These are phyloP conservation scores for Jatropha multifida DNA, from an alignment of 441 rosid genomes.

Conservation along the genomic window DNA sequence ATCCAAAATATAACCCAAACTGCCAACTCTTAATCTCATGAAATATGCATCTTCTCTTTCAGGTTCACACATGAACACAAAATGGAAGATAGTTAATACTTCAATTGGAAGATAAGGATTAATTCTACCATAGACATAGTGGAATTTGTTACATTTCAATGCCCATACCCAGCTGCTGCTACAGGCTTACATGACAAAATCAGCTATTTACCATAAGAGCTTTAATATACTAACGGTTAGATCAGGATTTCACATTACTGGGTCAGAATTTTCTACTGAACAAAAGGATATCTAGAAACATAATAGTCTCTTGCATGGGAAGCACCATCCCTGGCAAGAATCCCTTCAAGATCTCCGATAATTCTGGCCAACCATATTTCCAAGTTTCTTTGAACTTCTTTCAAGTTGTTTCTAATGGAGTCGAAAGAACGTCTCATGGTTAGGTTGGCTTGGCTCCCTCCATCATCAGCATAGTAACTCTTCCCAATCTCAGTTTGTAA, in stretches of 20 bases:
- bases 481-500: conserved; percentile 74
- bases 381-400: conserved; percentile 80
- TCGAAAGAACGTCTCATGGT: conserved; percentile 54
- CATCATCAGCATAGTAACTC: conserved; percentile 47
- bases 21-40: no score
- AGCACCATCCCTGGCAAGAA: conserved; percentile 71
- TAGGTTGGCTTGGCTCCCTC: conserved; percentile 49
- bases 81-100: no score
- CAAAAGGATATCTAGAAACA: conserved; percentile 67
- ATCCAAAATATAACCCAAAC: no score
- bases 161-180: neutral
- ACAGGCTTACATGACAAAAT: conserved; percentile 16
- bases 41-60: neutral
- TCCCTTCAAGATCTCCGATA: conserved; percentile 87
- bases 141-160: conserved; percentile 3
- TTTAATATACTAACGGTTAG: conserved; percentile 21
- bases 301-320: conserved; percentile 64
- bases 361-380: conserved; percentile 95
- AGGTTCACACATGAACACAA: neutral
- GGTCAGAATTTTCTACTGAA: conserved; percentile 43
- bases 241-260: conserved; percentile 17
- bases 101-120: neutral
- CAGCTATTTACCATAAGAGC: conserved; percentile 30
- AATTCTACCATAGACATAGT: conserved; percentile 3
- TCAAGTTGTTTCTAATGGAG: conserved; percentile 73